A percentile compares a stretch with the other conserved stretches of the same genome.
These are phyloP conservation scores for Cutaneotrichosporon dermatis DNA, from an alignment of 1,284 basidiomycete species.

Conservation along the genomic window DNA sequence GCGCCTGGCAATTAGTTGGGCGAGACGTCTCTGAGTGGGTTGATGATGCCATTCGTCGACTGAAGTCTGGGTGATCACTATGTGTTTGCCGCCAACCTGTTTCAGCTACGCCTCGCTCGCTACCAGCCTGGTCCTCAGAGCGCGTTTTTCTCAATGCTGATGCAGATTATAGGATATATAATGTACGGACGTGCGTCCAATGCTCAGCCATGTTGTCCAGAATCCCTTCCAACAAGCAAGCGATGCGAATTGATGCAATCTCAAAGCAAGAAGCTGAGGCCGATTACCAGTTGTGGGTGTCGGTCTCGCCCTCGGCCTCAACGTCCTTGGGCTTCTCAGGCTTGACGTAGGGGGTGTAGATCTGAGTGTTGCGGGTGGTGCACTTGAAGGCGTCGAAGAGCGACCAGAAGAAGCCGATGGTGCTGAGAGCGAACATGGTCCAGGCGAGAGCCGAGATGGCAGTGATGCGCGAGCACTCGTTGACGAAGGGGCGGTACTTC, in stretches of 20 bases:
- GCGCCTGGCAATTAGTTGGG: too few relatives aligned
- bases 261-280: not conserved
- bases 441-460: slow-evolving; percentile 39
- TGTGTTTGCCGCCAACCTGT: too few relatives aligned
- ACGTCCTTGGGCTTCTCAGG: slow-evolving; percentile 9
- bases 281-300: not conserved
- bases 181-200: not conserved
- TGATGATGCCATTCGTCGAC: too few relatives aligned
- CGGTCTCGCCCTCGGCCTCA: slow-evolving; percentile 8
- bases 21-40: too few relatives aligned
- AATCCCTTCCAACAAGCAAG: not conserved
- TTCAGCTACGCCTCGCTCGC: too few relatives aligned
- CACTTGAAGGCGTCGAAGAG: slow-evolving; percentile 32
- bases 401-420: slow-evolving; percentile 35
- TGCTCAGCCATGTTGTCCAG: too few relatives aligned
- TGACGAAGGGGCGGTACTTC: slow-evolving; percentile 26
- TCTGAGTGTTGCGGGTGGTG: slow-evolving; percentile 19
- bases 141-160: not conserved
- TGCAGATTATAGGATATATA: slow-evolving; percentile 3
- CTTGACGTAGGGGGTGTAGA: slow-evolving; percentile 26
- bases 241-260: not conserved
- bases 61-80: too few relatives aligned
- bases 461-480: slow-evolving; percentile 31
- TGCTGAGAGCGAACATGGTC: slow-evolving; percentile 38
- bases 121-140: too few relatives aligned